These are phyloP conservation scores for Tylopilus felleus DNA, from an alignment of 768 basidiomycete species.

Conservation along the genomic window DNA sequence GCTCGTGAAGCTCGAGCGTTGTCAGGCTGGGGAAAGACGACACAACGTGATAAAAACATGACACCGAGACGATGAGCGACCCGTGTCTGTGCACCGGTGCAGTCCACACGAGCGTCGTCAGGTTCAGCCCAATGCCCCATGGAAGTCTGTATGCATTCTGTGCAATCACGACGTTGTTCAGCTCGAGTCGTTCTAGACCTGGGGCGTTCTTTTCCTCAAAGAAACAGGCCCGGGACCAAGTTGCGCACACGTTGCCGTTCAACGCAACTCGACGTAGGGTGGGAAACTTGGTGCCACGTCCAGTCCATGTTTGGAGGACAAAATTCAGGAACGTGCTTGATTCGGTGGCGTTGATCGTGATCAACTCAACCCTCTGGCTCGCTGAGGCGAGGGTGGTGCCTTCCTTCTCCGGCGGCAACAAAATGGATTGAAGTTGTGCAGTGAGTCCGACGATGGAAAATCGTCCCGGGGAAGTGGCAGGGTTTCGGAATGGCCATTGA, in stretches of 20 bases:
- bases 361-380: conserved; percentile 12
- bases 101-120: conserved; percentile 25
- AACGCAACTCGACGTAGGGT: conserved; percentile 7
- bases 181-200: conserved; percentile 9
- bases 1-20: conserved; percentile 17
- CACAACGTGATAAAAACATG: conserved; percentile 17
- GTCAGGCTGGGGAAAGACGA: conserved; percentile 21
- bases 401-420: conserved; percentile 3
- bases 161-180: conserved; percentile 19
- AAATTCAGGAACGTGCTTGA: conserved; percentile 16
- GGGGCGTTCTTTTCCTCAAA: conserved; percentile 19
- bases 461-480: conserved; percentile 1
- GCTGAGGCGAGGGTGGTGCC: conserved; percentile 1
- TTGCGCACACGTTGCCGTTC: conserved; percentile 15
- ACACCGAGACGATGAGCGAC: conserved; percentile 13
- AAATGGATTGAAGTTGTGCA: conserved; percentile 15
- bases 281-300: conserved; percentile 10
- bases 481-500: conserved; percentile 20
- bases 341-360: conserved; percentile 16
- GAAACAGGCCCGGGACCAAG: conserved; percentile 19
- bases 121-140: conserved; percentile 12
- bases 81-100: conserved; percentile 7
- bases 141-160: conserved; percentile 1
- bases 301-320: conserved; percentile 20
- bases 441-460: conserved; percentile 15